These are phyloP conservation scores for Quercus lobata DNA, from an alignment of 331 rosid species.

Conservation along the genomic window DNA sequence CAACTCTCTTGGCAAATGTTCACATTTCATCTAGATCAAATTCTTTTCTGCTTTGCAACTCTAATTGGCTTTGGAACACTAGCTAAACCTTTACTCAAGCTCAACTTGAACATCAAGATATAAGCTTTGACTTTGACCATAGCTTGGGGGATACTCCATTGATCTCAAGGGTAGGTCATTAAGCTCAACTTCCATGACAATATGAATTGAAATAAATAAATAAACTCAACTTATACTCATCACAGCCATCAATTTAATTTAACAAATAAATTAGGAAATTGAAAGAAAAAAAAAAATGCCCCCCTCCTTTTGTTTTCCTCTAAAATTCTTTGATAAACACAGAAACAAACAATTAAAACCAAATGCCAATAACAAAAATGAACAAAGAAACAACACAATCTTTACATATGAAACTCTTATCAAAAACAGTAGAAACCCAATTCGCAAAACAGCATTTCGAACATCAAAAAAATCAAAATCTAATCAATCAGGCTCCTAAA, in stretches of 20 bases:
- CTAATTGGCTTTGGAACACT: not conserved
- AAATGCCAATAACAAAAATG: not conserved
- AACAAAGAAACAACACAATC: not conserved
- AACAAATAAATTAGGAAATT: not conserved
- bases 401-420: not conserved
- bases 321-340: too few relatives aligned
- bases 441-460: not conserved
- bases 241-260: not conserved
- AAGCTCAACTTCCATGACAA: not conserved
- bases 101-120: not conserved
- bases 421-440: slow-evolving; percentile 3
- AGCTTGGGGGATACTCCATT: not conserved
- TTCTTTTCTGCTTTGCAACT: not conserved
- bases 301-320: too few relatives aligned
- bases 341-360: not conserved
- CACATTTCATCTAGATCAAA: not conserved
- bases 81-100: not conserved
- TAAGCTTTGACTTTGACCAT: not conserved
- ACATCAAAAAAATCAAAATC: not conserved
- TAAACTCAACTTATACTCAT: not conserved
- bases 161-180: not conserved
- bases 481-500: not conserved
- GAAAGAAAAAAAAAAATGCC: too few relatives aligned
- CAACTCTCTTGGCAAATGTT: not conserved
- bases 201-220: not conserved